Base-by-base conservation (phyloP, 139 green algal genomes). In the Astrephomene gubernaculifera region DNA sequence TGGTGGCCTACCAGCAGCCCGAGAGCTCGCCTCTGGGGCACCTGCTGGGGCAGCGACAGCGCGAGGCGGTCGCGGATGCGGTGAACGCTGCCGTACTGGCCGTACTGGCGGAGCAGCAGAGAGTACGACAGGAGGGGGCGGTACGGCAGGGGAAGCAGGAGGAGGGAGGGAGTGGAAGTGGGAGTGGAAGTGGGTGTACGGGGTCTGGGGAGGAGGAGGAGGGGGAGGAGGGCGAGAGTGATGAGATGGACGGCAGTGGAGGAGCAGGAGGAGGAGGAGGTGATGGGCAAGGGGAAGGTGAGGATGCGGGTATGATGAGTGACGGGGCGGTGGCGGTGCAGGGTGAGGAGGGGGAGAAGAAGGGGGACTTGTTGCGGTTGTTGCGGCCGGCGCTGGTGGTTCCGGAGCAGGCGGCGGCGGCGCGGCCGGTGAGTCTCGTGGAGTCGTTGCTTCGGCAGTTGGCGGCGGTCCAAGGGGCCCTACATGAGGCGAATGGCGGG, bases 1-100 rank as follows among this genome's bases (percentile, higher is more conserved):
- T 98, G 19, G 81, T 97, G 9, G 95, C 95, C 0, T 98, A 98
- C 85, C 86, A 94, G 73, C 52, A 92, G 5, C 93, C 95, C 4
- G 33, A 86, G 65, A 31, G 45, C 12, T 95, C 93, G 0, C 87
- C 91, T 0, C 71, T 98, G 70, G 79, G 81, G 0, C 75, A 92
- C 79, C 88, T 98, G 38, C 78, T 98, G 83, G 38, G 82, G 17
- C 64, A 69, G 2, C 44, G 35, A 25, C 93, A 95, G 85, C 90
- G 95, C 0, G 94, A 98, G 78, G 83, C 79, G 1, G 90, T 94
- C 17, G 95, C 95, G 4, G 95, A 98, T 71, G 85, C 88, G 1
- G 86, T 97, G 60, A 98, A 98, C 79, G 82, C 85, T 7, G 92
- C 93, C 17, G 71, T 98, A 38, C 87, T 97, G 79, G 65, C 49